phyloP scores from a whole-genome alignment of 139 green algal genomes.

The Trebouxia sp. region DNA sequence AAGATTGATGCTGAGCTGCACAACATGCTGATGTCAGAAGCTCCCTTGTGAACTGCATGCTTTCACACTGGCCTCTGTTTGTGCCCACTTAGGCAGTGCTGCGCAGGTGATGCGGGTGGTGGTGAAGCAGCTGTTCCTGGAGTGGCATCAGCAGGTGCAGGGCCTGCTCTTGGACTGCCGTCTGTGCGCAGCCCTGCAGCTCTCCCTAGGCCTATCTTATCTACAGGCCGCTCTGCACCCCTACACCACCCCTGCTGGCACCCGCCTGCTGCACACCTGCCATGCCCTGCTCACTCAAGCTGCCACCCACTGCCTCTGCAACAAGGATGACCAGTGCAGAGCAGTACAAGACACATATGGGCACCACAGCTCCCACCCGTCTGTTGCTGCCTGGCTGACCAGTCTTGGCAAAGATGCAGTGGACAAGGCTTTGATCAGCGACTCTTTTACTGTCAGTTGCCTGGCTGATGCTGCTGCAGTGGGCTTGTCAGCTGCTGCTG shows the following conservation, averaged over 20 bases:
- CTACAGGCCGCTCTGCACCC: not conserved
- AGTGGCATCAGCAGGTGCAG: conserved; percentile 2
- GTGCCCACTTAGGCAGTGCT: not conserved
- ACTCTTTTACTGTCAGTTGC: not conserved
- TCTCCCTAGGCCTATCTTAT: not conserved
- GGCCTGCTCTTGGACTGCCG: not conserved
- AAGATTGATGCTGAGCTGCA: not conserved
- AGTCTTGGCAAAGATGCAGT: not conserved
- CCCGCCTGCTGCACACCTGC: not conserved
- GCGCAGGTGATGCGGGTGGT: conserved; percentile 23
- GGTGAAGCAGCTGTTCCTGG: conserved; percentile 14
- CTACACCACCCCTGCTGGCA: not conserved
- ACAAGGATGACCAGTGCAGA: not conserved
- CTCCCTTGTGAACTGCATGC: not conserved
- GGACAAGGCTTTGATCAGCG: not conserved
- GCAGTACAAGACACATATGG: not conserved
- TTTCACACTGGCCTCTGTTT: not conserved
- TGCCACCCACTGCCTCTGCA: not conserved
- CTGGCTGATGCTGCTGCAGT: not conserved
- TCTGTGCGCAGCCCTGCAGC: conserved; percentile 24
- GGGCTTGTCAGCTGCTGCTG: not conserved
- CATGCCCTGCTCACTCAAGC: not conserved
- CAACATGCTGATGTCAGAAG: not conserved
- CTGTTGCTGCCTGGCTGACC: conserved; percentile 9
- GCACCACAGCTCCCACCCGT: not conserved